These are phyloP conservation scores for Candida verbasci DNA, from an alignment of 805 yeast genomes.

Conservation along the genomic window DNA sequence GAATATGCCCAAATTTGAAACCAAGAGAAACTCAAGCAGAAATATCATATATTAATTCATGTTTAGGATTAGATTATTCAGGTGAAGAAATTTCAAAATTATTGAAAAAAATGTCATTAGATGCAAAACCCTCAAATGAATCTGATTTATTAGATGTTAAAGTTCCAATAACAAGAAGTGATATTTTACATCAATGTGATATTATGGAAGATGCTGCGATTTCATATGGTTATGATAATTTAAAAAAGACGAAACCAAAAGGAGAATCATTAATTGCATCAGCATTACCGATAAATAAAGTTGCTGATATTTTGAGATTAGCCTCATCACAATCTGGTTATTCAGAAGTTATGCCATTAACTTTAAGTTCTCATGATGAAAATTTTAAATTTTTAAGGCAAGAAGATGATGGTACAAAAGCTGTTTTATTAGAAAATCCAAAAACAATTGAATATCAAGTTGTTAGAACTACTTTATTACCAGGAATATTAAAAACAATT, in stretches of 20 bases:
- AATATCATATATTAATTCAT: constrained; percentile 81
- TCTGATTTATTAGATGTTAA: constrained; percentile 54
- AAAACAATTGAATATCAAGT: constrained; percentile 96
- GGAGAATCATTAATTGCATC: constrained; percentile 77
- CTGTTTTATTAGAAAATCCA: constrained; percentile 91
- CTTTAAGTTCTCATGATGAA: constrained; percentile 94
- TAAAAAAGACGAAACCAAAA: constrained; percentile 67
- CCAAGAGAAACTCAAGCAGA: constrained; percentile 73
- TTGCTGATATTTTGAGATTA: constrained; percentile 82
- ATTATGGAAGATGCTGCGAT: constrained; percentile 98
- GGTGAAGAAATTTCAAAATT: constrained; percentile 65
- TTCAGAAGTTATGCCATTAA: constrained; percentile 93
- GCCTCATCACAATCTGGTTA: constrained; percentile 95
- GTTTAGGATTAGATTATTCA: constrained; percentile 76
- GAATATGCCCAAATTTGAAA: constrained; percentile 69
- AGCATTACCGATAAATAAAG: constrained; percentile 86
- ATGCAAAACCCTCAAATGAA: constrained; percentile 51
- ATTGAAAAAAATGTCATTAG: constrained; percentile 76
- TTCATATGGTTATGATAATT: constrained; percentile 89
- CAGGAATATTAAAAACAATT: constrained; percentile 92
- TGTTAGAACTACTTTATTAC: constrained; percentile 89
- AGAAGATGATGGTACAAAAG: constrained; percentile 68
- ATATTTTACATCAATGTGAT: constrained; percentile 94
- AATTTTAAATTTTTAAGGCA: constrained; percentile 82
- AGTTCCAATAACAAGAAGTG: constrained; percentile 94